Percentiles rank a stretch among this genome's conserved stretches.
phyloP scores from a whole-genome alignment of 495 filamentous ascomycete species.

The Penicillium steckii region DNA sequence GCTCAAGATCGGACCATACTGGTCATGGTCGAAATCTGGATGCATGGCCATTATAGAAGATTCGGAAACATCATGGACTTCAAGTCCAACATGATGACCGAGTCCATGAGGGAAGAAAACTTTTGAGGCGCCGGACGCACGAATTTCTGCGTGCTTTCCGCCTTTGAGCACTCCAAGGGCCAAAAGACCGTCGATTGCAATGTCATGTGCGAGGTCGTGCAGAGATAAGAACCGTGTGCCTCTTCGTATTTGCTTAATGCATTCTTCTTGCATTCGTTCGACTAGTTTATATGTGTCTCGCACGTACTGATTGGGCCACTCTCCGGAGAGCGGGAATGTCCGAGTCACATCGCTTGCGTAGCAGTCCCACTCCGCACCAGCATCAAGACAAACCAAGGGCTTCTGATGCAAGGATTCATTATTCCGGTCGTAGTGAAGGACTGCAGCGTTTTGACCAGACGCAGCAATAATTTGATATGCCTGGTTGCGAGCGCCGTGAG shows the following conservation, averaged over 20 bases:
- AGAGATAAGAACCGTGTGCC: constrained; percentile 67
- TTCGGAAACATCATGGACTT: constrained; percentile 78
- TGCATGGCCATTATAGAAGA: constrained; percentile 43
- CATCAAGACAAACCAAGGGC: constrained; percentile 79
- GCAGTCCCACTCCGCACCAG: constrained; percentile 78
- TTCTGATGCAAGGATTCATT: constrained; percentile 63
- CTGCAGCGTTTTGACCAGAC: constrained; percentile 72
- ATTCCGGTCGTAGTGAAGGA: constrained; percentile 84
- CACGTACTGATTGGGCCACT: constrained; percentile 61
- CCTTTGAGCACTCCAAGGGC: constrained; percentile 61
- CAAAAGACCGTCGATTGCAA: constrained; percentile 70
- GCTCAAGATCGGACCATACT: constrained; percentile 23
- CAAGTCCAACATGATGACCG: constrained; percentile 86
- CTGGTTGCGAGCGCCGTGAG: constrained; percentile 70
- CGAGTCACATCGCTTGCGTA: constrained; percentile 92
- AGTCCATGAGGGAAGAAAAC: constrained; percentile 93
- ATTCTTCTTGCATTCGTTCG: constrained; percentile 77
- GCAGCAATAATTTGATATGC: constrained; percentile 87
- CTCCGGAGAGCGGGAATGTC: constrained; percentile 70
- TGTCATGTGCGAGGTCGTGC: constrained; percentile 66
- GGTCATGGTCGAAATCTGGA: constrained; percentile 14
- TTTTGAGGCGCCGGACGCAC: constrained; percentile 61
- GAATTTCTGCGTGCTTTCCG: constrained; percentile 62
- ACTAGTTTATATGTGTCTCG: constrained; percentile 73
- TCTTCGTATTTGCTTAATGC: constrained; percentile 62